Evolutionary conservation across 2,329 filamentous ascomycete species (phyloP), one percentile per base, ranked within the genome.

Genomic region (Dryadomyces sulphureus): DNA sequence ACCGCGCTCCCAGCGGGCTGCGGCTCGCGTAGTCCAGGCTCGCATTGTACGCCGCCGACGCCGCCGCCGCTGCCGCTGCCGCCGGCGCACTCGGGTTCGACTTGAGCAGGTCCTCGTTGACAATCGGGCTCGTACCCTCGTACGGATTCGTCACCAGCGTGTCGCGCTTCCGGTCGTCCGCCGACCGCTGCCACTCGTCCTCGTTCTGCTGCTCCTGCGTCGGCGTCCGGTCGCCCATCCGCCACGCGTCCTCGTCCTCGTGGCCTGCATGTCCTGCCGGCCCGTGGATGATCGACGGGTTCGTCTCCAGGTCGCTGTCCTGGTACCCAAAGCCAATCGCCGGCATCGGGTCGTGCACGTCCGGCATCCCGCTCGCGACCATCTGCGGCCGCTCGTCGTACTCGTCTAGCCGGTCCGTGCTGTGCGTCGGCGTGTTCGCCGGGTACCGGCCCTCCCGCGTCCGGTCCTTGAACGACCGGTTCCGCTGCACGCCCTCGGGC

Each of bases 281-380:
- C 17, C 84, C 86, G 53, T 88, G 75, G 36, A 93, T 78, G 43
- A 89, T 72, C 0, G 89, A 94, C 3, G 87, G 87, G 57, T 93
- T 93, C 17, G 88, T 94, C 40, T 77, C 81, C 16, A 86, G 72
- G 21, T 53, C 52, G 50, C 93, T 87, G 34, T 77, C 73, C 11
- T 73, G 68, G 48, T 69, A 65, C 43, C 62, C 66, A 53, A 85
- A 82, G 4, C 82, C 86, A 55, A 84, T 79, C 57, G 89, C 87
- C 0, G 83, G 85, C 67, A 89, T 75, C 5, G 83, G 81, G 54
- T 89, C 70, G 47, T 79, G 65, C 32, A 75, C 64, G 52, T 81
- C 72, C 4, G 86, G 86, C 49, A 89, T 60, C 41, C 79, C 81
- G 58, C 72, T 87, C 38, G 81, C 75, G 36, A 73, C 73, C 69